Percentiles rank a stretch among this genome's conserved stretches.
Conservation (phyloP, 2,329 filamentous ascomycete genomes). For the Scortechinia acanthostroma region DNA sequence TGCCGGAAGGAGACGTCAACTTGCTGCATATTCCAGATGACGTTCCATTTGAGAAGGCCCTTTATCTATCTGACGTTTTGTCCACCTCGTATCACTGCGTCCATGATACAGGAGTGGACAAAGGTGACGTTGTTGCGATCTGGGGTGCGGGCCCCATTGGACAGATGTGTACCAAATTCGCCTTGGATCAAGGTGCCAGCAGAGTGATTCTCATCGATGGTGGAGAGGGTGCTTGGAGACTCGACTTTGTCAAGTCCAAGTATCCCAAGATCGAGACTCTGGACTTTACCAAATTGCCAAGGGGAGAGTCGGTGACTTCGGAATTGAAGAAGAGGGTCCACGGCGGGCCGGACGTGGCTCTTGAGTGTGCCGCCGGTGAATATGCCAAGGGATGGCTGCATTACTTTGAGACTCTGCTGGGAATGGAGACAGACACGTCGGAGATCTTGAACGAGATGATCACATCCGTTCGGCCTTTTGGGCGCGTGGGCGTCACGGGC, state of each 20-base stretch:
- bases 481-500: constrained; percentile 55
- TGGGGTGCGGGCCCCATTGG: constrained; percentile 63
- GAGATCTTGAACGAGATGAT: constrained; percentile 55
- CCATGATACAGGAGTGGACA: constrained; percentile 55
- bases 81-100: constrained; percentile 59
- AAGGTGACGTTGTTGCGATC: constrained; percentile 58
- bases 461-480: constrained; percentile 39
- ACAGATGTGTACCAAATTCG: constrained; percentile 59
- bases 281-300: constrained; percentile 33
- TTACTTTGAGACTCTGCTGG: constrained; percentile 22
- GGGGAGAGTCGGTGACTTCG: constrained; percentile 43
- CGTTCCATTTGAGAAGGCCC: constrained; percentile 10
- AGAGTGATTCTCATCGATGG: constrained; percentile 59
- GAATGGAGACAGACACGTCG: constrained; percentile 57
- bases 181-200: constrained; percentile 50
- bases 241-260: constrained; percentile 51
- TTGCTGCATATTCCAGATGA: constrained; percentile 45
- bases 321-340: constrained; percentile 53
- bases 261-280: constrained; percentile 43
- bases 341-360: constrained; percentile 52
- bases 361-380: constrained; percentile 33
- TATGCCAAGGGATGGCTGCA: constrained; percentile 19
- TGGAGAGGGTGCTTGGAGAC: constrained; percentile 31
- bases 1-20: constrained; percentile 64
- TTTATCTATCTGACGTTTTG: constrained; percentile 60